Percentiles rank a stretch among this genome's conserved stretches.
Conservation (phyloP, 768 basidiomycete genomes). For the Termitomyces sp. region DNA sequence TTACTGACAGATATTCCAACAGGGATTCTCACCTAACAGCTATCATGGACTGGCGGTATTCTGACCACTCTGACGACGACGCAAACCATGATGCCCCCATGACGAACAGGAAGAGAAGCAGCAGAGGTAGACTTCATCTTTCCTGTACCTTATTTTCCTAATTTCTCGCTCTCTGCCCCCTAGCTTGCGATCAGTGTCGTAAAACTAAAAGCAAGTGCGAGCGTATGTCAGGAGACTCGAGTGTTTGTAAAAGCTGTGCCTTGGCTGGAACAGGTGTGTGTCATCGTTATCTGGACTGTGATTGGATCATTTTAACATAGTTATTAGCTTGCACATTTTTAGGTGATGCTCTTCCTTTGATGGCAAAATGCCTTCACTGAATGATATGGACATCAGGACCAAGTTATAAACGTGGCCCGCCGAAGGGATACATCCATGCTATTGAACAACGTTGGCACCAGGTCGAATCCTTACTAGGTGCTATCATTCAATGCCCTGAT, state of each 20-base stretch:
- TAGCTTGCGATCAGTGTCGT: conserved; percentile 84
- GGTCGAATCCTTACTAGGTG: conserved; percentile 85
- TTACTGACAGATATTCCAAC: conserved; percentile 10
- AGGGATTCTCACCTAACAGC: conserved; percentile 12
- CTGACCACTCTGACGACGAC: conserved; percentile 59
- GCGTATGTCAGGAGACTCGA: conserved; percentile 37
- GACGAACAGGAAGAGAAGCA: conserved; percentile 53
- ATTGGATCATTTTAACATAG: conserved; percentile 9
- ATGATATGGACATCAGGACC: conserved; percentile 40
- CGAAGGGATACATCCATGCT: conserved; percentile 89
- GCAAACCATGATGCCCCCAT: conserved; percentile 32
- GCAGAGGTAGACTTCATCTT: conserved; percentile 37
- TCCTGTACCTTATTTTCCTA: not conserved
- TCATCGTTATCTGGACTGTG: not conserved
- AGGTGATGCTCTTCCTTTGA: conserved; percentile 27
- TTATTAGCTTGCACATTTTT: conserved; percentile 59
- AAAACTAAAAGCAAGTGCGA: conserved; percentile 90
- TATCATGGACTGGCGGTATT: conserved; percentile 53
- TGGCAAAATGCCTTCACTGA: not conserved
- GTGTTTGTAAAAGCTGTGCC: conserved; percentile 59
- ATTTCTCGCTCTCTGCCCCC: conserved; percentile 7
- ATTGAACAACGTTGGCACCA: conserved; percentile 91
- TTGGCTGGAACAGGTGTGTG: conserved; percentile 47
- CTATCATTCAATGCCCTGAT: conserved; percentile 69
- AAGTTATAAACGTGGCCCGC: conserved; percentile 78